phyloP scores from a whole-genome alignment of 345 rosid species.

The Chamaenerion angustifolium region DNA sequence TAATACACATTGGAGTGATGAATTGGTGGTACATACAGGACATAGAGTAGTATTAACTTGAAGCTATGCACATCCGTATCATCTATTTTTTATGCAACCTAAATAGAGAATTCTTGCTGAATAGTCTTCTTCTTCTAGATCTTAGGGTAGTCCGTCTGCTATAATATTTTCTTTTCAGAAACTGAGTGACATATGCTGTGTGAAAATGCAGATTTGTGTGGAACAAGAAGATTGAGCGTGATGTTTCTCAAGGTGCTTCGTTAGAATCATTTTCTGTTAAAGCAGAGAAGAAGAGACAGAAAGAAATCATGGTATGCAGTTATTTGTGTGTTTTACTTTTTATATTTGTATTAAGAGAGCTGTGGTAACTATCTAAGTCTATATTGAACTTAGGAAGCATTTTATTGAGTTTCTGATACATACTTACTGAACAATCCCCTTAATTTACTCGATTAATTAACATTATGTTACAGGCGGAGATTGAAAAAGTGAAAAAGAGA shows the following conservation, averaged over 20 bases:
- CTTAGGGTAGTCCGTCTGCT: neutral
- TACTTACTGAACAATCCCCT: no score
- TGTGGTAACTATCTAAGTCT: no score
- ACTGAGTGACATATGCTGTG: neutral
- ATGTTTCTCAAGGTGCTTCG: slow-evolving; percentile 54
- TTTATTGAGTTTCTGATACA: neutral
- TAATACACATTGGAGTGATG: no score
- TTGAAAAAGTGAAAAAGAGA: slow-evolving; percentile 91
- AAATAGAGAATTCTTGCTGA: no score
- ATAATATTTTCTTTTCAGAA: neutral
- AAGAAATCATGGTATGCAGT: slow-evolving; percentile 69
- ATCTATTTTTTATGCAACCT: no score
- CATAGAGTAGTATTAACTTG: no score
- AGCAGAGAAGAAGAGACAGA: slow-evolving; percentile 73
- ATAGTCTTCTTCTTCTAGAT: no score
- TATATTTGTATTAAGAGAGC: neutral
- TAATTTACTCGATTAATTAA: neutral
- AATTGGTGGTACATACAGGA: no score
- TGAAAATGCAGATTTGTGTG: slow-evolving; percentile 64
- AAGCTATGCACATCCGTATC: no score
- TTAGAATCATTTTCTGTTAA: slow-evolving; percentile 56
- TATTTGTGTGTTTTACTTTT: neutral
- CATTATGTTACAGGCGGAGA: slow-evolving; percentile 48
- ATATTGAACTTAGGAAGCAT: no score
- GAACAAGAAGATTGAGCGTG: slow-evolving; percentile 86